Base-by-base conservation (phyloP, 1,284 basidiomycete species). In the Malassezia sympodialis region DNA sequence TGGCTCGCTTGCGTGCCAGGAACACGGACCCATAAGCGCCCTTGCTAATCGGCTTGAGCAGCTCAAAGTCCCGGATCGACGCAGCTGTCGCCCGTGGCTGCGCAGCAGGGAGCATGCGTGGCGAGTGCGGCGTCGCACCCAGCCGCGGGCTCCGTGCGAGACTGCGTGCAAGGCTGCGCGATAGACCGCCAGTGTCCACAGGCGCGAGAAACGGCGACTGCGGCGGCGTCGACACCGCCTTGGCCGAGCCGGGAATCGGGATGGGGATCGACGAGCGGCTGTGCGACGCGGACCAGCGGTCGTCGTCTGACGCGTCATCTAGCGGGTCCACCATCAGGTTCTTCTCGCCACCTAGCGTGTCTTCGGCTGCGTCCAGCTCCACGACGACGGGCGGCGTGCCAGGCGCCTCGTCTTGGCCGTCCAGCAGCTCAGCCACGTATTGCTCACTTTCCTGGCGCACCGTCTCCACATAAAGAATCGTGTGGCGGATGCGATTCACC, bases 31-130 rank as follows among this genome's bases (percentile, higher is more conserved):
- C 94, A 49, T 65, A 99, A 1, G 94, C 94, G 50, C 94, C 94
- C 73, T 98, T 96, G 76, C 88, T 91, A 76, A 99, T 99, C 2
- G 94, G 94, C 76, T 99, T 98, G 79, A 99, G 90, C 70, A 99
- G 86, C 74, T 96, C 90, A 69, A 99, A 99, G 77, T 99, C 94
- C 76, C 90, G 96, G 78, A 98, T 96, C 3, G 90, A 91, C 1
- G 93, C 86, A 0, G 88, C 7, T 4, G 84, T 84, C 12, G 87
- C 83, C 24, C 89, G 82, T 12, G 88, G 81, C 28, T 88, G 86
- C 0, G 84, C 84, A 8, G 82, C 80, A 1, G 89, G 84, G 2
- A 88, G 81, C 47, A 93, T 82, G 23, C 90, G 82, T 23, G 93
- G 91, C n/a, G 94, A 96, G 1, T 93, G 53, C 0, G 71, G 63